Percentiles rank a stretch among this genome's conserved stretches.
phyloP scores from a whole-genome alignment of 352 stramenopile species.

The Phytophthora colocasiae region DNA sequence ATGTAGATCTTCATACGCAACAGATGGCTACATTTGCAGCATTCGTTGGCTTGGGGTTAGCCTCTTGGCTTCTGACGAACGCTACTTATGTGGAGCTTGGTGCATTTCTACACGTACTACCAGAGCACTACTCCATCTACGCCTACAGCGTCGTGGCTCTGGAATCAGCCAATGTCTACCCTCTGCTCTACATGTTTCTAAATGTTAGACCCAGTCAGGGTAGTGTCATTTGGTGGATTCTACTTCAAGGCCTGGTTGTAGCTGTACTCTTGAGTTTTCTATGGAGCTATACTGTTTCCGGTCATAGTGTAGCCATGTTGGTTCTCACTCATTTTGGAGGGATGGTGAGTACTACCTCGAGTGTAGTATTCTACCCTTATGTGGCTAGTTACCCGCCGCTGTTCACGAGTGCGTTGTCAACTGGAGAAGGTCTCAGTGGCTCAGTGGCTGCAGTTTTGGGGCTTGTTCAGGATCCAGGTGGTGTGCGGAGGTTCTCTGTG shows the following conservation, averaged over 20 bases:
- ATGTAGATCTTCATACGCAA: conserved; percentile 8
- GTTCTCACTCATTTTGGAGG: conserved; percentile 68
- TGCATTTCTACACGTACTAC: conserved; percentile 61
- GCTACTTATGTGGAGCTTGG: conserved; percentile 67
- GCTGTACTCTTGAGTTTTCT: conserved; percentile 65
- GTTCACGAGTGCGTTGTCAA: conserved; percentile 72
- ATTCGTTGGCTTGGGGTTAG: conserved; percentile 64
- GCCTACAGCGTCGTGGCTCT: conserved; percentile 77
- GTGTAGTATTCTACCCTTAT: conserved; percentile 78
- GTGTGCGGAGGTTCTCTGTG: conserved; percentile 64
- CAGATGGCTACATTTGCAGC: conserved; percentile 46
- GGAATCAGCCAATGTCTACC: conserved; percentile 76
- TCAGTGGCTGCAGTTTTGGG: conserved; percentile 65
- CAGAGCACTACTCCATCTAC: conserved; percentile 72
- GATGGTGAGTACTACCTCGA: conserved; percentile 76
- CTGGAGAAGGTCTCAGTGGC: conserved; percentile 70
- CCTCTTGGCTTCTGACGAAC: conserved; percentile 79
- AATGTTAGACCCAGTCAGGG: conserved; percentile 49
- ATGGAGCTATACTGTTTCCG: conserved; percentile 54
- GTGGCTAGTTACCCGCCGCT: conserved; percentile 67
- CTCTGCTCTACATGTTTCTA: conserved; percentile 72
- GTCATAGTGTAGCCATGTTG: conserved; percentile 75
- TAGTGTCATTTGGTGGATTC: conserved; percentile 64
- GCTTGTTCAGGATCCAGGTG: conserved; percentile 64
- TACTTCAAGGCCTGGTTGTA: conserved; percentile 53